Evolutionary conservation across 1,284 basidiomycete species (phyloP).

Genomic region (Fomitopsis palustris): DNA sequence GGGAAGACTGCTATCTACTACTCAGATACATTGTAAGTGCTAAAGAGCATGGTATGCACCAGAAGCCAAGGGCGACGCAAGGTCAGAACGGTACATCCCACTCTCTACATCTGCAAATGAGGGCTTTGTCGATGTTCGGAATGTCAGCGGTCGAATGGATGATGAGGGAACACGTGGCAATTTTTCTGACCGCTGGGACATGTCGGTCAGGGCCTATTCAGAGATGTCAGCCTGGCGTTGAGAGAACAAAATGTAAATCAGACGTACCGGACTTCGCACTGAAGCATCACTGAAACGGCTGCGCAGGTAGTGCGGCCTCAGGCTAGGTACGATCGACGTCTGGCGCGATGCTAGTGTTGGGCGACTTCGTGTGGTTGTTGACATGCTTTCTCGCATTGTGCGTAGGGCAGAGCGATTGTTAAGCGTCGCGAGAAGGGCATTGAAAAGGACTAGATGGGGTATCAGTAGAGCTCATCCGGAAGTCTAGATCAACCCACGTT

Average conservation of each 20-base stretch:
- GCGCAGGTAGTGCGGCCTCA: neutral
- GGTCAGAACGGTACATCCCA: neutral
- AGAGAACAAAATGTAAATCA: neutral
- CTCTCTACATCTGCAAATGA: neutral
- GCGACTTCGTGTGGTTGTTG: neutral
- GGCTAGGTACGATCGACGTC: neutral
- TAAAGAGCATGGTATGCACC: neutral
- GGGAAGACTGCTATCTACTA: neutral
- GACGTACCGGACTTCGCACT: neutral
- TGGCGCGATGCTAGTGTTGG: neutral
- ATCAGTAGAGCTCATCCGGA: neutral
- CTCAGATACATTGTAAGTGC: neutral
- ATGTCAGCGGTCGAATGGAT: neutral
- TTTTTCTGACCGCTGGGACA: neutral
- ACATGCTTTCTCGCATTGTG: neutral
- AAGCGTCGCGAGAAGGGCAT: constrained; percentile 7
- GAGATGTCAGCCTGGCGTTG: neutral
- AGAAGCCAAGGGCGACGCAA: neutral
- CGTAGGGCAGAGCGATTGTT: constrained; percentile 5
- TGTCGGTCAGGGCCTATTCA: neutral
- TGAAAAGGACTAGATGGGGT: constrained; percentile 2
- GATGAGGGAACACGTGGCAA: neutral
- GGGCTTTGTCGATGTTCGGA: neutral
- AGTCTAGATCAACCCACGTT: neutral
- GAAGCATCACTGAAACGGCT: neutral